Conservation (phyloP, 371 early-diverging fungal genomes). For the Chytridium lagenaria region DNA sequence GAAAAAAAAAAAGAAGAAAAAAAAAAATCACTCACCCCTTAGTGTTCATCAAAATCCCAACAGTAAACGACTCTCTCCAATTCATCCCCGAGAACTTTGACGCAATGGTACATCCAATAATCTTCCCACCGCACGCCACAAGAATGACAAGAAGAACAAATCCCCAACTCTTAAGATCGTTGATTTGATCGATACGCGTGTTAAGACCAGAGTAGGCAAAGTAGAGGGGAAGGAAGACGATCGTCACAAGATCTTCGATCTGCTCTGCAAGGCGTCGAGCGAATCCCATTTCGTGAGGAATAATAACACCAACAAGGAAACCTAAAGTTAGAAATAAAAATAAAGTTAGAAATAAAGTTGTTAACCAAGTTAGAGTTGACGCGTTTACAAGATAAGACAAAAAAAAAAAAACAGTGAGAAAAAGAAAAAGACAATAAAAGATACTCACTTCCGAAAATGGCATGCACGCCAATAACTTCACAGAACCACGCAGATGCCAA, state of each 20-base stretch:
- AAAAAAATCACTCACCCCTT: constrained; percentile 68
- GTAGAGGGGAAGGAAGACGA: constrained; percentile 79
- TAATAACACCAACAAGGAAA: constrained; percentile 83
- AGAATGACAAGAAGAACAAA: constrained; percentile 75
- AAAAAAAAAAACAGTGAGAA: neutral
- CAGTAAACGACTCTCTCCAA: constrained; percentile 83
- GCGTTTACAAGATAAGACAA: neutral
- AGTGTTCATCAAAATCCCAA: constrained; percentile 94
- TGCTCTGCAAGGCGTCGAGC: constrained; percentile 86
- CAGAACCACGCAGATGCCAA: constrained; percentile 78
- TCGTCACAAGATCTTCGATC: constrained; percentile 88
- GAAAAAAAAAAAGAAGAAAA: neutral
- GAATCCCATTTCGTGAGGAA: constrained; percentile 89
- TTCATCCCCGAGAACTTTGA: constrained; percentile 72
- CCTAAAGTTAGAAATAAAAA: constrained; percentile 40
- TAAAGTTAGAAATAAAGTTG: neutral
- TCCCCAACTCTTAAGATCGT: constrained; percentile 81
- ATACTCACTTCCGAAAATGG: constrained; percentile 78
- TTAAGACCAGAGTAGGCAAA: constrained; percentile 93
- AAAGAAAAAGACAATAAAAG: neutral
- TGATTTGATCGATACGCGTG: constrained; percentile 78
- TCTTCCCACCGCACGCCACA: constrained; percentile 85
- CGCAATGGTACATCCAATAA: constrained; percentile 79
- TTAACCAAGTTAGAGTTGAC: neutral
- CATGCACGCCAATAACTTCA: constrained; percentile 85